Percentiles rank a stretch among this genome's conserved stretches.
Conservation (phyloP, 2,329 filamentous ascomycete species). For the Parascedosporium putredinis region DNA sequence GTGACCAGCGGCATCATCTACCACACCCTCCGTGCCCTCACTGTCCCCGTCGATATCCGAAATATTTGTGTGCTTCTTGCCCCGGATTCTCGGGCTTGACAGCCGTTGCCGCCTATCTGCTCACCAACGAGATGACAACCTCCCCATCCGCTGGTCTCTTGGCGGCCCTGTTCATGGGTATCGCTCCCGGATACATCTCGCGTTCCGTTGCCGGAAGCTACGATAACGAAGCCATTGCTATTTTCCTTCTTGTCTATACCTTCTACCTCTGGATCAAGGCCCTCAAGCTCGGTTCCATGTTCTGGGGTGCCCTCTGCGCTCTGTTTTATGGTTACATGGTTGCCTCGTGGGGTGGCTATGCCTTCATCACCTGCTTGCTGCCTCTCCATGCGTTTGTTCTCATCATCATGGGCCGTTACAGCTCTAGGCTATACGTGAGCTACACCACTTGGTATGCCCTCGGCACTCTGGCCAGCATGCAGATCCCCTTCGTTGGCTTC, state of each 20-base stretch:
- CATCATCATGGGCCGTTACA: constrained; percentile 94
- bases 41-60: constrained; percentile 91
- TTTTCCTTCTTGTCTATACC: constrained; percentile 96
- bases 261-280: constrained; percentile 99
- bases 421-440: constrained; percentile 84
- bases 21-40: constrained; percentile 78
- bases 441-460: constrained; percentile 98
- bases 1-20: constrained; percentile 97
- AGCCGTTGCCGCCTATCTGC: constrained; percentile 82
- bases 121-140: constrained; percentile 96
- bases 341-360: constrained; percentile 97
- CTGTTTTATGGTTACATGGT: constrained; percentile 99
- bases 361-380: constrained; percentile 96
- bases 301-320: constrained; percentile 90
- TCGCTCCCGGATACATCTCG: constrained; percentile 94
- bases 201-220: constrained; percentile 96
- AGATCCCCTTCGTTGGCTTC: constrained; percentile 98
- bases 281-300: constrained; percentile 88
- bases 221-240: constrained; percentile 98
- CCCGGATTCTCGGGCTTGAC: constrained; percentile 92
- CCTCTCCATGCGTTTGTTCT: constrained; percentile 90
- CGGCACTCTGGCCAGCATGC: constrained; percentile 94
- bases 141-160: constrained; percentile 90
- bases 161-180: constrained; percentile 93
- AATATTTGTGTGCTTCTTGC: constrained; percentile 98